Conservation (phyloP, 371 early-diverging fungal species). For the Mucor velutinosus region DNA sequence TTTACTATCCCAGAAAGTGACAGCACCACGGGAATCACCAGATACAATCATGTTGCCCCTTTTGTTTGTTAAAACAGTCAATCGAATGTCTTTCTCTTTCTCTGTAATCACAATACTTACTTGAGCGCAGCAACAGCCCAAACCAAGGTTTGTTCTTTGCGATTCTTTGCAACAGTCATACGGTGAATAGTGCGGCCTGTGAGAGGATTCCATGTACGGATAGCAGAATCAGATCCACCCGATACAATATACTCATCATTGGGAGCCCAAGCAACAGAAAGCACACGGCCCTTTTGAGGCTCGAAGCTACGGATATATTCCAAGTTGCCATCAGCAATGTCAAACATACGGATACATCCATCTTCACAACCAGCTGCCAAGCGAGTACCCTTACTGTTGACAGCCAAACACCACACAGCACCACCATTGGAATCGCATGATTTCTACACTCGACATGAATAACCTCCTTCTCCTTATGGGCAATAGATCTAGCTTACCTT, state of each 20-base stretch:
- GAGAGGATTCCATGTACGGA: conserved; percentile 73
- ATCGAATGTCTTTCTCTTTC: not conserved
- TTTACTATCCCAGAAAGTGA: conserved; percentile 85
- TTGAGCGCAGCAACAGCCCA: conserved; percentile 60
- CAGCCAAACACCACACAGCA: conserved; percentile 92
- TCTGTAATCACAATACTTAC: conserved; percentile 27
- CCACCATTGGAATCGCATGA: conserved; percentile 87
- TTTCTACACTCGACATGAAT: conserved; percentile 13
- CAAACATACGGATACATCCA: conserved; percentile 85
- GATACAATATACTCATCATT: conserved; percentile 74
- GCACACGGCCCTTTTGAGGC: conserved; percentile 71
- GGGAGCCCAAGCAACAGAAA: conserved; percentile 86
- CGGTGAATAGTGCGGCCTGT: conserved; percentile 63
- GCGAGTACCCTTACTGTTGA: conserved; percentile 71
- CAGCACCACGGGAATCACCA: conserved; percentile 89
- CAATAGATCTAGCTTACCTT: conserved; percentile 45
- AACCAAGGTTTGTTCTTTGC: conserved; percentile 62
- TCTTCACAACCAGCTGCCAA: conserved; percentile 95
- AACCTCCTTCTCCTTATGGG: not conserved
- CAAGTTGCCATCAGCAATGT: conserved; percentile 74
- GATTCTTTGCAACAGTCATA: conserved; percentile 74
- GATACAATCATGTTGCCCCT: conserved; percentile 78
- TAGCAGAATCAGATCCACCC: conserved; percentile 83
- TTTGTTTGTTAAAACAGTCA: not conserved
- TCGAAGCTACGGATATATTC: conserved; percentile 73